phyloP scores from a whole-genome alignment of 371 early-diverging fungal genomes.

The Mortierella sp. region DNA sequence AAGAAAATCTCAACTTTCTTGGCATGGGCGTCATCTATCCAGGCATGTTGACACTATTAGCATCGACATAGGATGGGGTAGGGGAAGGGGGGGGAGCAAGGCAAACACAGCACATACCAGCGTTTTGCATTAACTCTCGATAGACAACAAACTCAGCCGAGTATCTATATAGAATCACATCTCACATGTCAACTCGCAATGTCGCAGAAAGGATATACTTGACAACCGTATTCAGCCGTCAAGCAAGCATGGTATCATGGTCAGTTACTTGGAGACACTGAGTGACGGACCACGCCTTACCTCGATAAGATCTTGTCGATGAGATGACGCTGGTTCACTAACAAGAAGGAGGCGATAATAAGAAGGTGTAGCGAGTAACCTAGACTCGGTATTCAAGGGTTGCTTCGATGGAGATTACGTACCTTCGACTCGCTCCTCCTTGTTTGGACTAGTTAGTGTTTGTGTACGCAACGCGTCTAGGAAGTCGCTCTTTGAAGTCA shows the following conservation, averaged over 20 bases:
- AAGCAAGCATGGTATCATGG: too few relatives aligned
- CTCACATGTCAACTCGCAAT: not conserved
- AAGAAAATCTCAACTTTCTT: slow-evolving; percentile 68
- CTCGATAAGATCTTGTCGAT: slow-evolving; percentile 94
- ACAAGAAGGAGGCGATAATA: slow-evolving; percentile 7
- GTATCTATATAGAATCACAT: slow-evolving; percentile 52
- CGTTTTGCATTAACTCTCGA: slow-evolving; percentile 84
- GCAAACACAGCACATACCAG: slow-evolving; percentile 49
- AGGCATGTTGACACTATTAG: too few relatives aligned
- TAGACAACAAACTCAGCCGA: slow-evolving; percentile 83
- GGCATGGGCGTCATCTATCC: slow-evolving; percentile 71
- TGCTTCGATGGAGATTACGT: not conserved
- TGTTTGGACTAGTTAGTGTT: slow-evolving; percentile 58
- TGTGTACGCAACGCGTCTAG: slow-evolving; percentile 55
- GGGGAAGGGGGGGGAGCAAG: not conserved
- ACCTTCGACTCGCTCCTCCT: slow-evolving; percentile 75
- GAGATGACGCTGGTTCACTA: slow-evolving; percentile 90
- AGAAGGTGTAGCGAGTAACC: not conserved
- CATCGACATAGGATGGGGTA: not conserved
- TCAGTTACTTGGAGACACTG: too few relatives aligned
- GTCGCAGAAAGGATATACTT: not conserved
- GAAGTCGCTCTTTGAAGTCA: slow-evolving; percentile 41
- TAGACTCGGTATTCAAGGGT: too few relatives aligned
- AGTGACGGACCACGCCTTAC: too few relatives aligned
- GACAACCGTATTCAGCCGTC: too few relatives aligned